Base-by-base conservation (phyloP, 352 stramenopile species). In the Globisporangium perplexum region DNA sequence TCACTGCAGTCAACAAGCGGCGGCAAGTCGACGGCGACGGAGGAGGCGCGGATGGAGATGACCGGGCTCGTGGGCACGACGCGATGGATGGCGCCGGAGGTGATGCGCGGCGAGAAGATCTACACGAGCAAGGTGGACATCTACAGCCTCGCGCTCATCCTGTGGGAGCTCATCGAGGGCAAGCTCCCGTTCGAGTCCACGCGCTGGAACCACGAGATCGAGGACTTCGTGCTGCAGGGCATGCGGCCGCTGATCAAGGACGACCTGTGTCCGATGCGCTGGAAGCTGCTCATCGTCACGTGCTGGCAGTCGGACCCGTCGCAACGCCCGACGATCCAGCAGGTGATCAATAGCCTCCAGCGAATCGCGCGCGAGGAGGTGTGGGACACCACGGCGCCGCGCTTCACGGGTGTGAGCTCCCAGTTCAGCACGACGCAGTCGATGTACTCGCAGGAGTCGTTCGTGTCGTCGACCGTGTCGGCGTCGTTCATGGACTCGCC, bases 91-190 rank as follows among this genome's bases (percentile, higher is more conserved):
- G 87, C 87, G 31, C 87, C 87, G 0, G 87, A 96, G 51, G 77
- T 96, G 6, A 95, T 96, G 57, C 76, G 78, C n/a, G 82, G 75
- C 3, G 78, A 94, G 53, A 84, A 86, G 47, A 75, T 80, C 35
- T 96, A 96, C 71, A 88, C 80, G 4, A 89, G 88, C 57, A 92
- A 92, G 55, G 85, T 96, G 22, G 87, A 96, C 57, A 93, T 96
- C 42, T 96, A 96, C 72, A 88, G 72, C 45, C 68, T 96, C 10
- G 87, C 80, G 42, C 64, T 95, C 3, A 94, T 93, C 42, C 54
- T 96, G 5, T 96, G 86, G 84, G 83, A 96, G 59, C 69, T 96
- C 20, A 92, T 92, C 41, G 81, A 90, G 63, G 81, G 81, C 35
- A 83, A 87, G 30, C 63, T 93, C 31, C 83, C 83, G 11, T 94